Evolutionary conservation across 805 yeast species (phyloP).

Genomic region (Cyberlindnera subsufficiens): DNA sequence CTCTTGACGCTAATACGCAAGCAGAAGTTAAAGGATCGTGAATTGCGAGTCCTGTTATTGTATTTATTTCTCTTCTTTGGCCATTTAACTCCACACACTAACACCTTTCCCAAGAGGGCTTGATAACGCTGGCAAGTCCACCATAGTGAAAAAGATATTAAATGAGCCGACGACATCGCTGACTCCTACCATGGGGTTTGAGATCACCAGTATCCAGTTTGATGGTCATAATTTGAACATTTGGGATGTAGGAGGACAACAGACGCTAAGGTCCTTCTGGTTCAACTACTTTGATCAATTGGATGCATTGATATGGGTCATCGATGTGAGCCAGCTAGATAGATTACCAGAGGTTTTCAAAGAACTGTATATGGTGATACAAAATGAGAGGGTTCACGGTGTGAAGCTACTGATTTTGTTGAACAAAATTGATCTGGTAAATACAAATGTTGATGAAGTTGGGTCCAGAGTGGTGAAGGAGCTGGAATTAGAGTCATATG

Average conservation of each 20-base stretch:
- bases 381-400: slow-evolving; percentile 57
- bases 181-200: slow-evolving; percentile 89
- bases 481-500: slow-evolving; percentile 9
- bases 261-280: slow-evolving; percentile 83
- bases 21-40: slow-evolving; percentile 75
- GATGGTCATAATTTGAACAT: slow-evolving; percentile 39
- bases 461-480: slow-evolving; percentile 4
- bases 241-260: slow-evolving; percentile 95
- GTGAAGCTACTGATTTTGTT: slow-evolving; percentile 61
- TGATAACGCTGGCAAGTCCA: slow-evolving; percentile 90
- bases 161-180: slow-evolving; percentile 45
- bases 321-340: slow-evolving; percentile 58
- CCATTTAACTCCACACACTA: background rate
- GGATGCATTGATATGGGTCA: slow-evolving; percentile 80
- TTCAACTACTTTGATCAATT: slow-evolving; percentile 72
- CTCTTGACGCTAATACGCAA: slow-evolving; percentile 72
- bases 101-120: slow-evolving; percentile 41
- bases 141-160: slow-evolving; percentile 60
- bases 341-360: slow-evolving; percentile 57
- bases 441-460: slow-evolving; percentile 17
- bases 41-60: slow-evolving; percentile 65
- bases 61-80: background rate
- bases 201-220: slow-evolving; percentile 53
- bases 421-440: slow-evolving; percentile 67
- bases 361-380: slow-evolving; percentile 58